Evolutionary conservation across 441 rosid genomes (phyloP).

Genomic region (Capsella rubella): DNA sequence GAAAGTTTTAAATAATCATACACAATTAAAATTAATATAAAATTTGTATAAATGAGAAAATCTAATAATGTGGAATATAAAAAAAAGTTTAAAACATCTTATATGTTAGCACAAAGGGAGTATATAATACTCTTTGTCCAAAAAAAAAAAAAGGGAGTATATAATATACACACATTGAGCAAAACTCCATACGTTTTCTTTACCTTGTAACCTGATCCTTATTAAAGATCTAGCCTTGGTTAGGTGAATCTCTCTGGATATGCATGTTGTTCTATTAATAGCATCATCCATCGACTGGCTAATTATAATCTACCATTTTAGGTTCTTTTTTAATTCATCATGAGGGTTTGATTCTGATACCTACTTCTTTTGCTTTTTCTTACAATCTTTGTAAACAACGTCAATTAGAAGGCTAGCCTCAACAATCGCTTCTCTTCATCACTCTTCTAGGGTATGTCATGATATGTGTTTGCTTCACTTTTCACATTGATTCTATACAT

Average conservation of each 20-base stretch:
- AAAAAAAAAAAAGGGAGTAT: too few relatives aligned
- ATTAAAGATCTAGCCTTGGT: neutral
- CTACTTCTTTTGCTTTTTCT: conserved; percentile 11
- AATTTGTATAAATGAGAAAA: too few relatives aligned
- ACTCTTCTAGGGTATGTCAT: neutral
- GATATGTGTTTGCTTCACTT: too few relatives aligned
- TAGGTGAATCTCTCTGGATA: conserved; percentile 17
- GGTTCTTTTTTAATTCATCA: neutral
- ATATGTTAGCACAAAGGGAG: too few relatives aligned
- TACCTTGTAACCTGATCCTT: neutral
- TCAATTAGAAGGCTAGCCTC: neutral
- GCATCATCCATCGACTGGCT: neutral
- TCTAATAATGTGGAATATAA: too few relatives aligned
- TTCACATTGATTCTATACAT: too few relatives aligned
- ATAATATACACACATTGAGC: neutral
- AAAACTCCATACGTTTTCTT: conserved; percentile 6
- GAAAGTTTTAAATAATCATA: too few relatives aligned
- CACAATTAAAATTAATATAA: too few relatives aligned
- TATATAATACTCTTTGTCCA: too few relatives aligned
- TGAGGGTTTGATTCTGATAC: conserved; percentile 12
- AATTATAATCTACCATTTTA: neutral
- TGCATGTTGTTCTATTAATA: conserved; percentile 12
- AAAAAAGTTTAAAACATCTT: too few relatives aligned
- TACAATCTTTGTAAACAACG: conserved; percentile 7
- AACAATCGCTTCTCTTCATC: conserved; percentile 4